Evolutionary conservation across 1,284 basidiomycete genomes (phyloP), one percentile per base, ranked within the genome.

Genomic region (Fistulina hepatica): DNA sequence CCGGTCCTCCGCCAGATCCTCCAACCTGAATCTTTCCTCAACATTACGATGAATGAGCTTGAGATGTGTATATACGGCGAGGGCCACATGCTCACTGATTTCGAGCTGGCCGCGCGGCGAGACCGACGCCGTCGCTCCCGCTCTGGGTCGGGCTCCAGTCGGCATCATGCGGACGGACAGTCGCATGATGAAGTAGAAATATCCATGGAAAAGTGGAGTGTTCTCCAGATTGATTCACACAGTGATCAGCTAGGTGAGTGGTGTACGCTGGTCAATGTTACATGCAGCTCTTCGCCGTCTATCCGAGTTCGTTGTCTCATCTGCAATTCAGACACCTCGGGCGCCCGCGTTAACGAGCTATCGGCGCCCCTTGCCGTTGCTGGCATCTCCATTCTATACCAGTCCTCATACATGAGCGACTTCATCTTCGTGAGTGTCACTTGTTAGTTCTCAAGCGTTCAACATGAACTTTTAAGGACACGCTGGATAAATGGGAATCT

Each of bases 341-440:
- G 80, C 17, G 73, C 77, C n/a, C 67, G 81, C 31, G 75, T 88
- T 1, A 74, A 81, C 42, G 79, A 85, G 53, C 65, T 90, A 21
- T 86, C 84, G 20, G 78, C 79, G 6, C 81, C 80, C 17, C 64
- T 90, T 9, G 82, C 84, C 4, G 72, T 71, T 17, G 83, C 81
- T 23, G 83, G 82, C 7, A 85, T 90, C 30, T 81, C 81, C 20
- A 89, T 89, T 40, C 62, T 89, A 5, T 90, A 88, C 54, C 85
- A 86, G 55, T 86, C 83, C 4, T 83, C 81, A 8, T 85, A 89
- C 55, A 78, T 79, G 69, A 80, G 81, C 50, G 84, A 90, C 58
- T 89, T 84, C 55, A 77, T 90, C 36, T 73, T 90, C 46, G 85
- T 81, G 52, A 45, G 74, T 59, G 24, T 34, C 34, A 33, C 19